These are phyloP conservation scores for Aquanectria penicillioides DNA, from an alignment of 2,329 filamentous ascomycete genomes.

Conservation along the genomic window DNA sequence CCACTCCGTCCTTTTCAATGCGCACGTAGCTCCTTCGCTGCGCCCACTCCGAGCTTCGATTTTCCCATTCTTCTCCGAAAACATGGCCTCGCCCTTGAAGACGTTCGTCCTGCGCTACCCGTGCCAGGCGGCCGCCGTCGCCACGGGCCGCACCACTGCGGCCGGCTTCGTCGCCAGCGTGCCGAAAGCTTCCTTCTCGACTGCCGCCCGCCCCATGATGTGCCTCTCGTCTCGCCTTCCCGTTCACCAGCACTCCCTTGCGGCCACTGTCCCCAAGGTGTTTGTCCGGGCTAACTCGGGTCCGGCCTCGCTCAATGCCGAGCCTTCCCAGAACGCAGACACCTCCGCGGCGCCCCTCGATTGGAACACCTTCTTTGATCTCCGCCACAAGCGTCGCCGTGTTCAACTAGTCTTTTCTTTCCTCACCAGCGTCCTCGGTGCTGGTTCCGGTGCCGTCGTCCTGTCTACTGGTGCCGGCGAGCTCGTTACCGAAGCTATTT, in stretches of 20 bases:
- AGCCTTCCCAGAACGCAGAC: not conserved
- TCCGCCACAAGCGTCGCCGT: constrained; percentile 85
- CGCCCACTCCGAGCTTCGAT: constrained; percentile 4
- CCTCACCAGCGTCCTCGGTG: constrained; percentile 69
- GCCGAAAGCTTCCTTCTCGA: constrained; percentile 44
- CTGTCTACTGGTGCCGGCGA: constrained; percentile 80
- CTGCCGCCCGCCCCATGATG: constrained; percentile 30
- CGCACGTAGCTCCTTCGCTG: not conserved
- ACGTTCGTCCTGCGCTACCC: constrained; percentile 46
- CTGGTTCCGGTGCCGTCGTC: constrained; percentile 70
- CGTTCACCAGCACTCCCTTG: constrained; percentile 31
- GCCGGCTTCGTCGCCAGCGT: constrained; percentile 38
- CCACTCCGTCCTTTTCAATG: constrained; percentile 26
- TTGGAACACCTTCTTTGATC: constrained; percentile 93
- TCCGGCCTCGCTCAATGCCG: constrained; percentile 23
- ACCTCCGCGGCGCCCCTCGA: constrained; percentile 60
- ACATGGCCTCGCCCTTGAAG: constrained; percentile 46
- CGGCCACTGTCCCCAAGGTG: constrained; percentile 24
- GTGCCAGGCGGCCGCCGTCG: constrained; percentile 36
- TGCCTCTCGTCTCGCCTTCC: constrained; percentile 34
- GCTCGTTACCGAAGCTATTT: constrained; percentile 74
- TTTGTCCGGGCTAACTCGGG: constrained; percentile 34
- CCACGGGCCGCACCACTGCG: constrained; percentile 23
- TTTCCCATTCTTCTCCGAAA: not conserved
- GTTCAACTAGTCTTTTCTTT: constrained; percentile 85